Evolutionary conservation across 345 rosid species (phyloP), one percentile per base, ranked within the genome.

Genomic region (Syzygium aromaticum): DNA sequence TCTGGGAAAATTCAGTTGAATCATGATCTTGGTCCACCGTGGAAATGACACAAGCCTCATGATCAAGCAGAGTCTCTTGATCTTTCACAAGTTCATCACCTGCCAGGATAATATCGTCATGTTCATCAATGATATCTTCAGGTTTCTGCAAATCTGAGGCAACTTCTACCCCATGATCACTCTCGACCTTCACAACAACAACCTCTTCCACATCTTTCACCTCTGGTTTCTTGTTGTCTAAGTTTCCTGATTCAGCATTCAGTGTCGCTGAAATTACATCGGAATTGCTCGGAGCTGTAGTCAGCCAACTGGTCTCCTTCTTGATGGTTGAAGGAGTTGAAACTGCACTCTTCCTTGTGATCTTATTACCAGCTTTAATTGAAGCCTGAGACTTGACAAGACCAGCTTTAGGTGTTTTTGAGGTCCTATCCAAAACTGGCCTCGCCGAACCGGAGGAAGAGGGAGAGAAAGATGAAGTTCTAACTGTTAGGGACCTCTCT

Each of bases 391-490:
- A 51, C 51, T 92, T 92, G 33, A 40, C 54, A 51, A 38, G 33
- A 28, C 49, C 84, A 1, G 89, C 84, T 88, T 89, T 88, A 38
- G 91, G 59, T 17, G 91, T 85, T 46, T 89, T 92, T 86, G 84
- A 51, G 87, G 87, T 90, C 91, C 89, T 91, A 38, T 92, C 93
- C 49, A 84, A 33, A 33, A 52, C 84, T 19, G 91, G 86, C 85
- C 86, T 87, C 3, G 90, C 54, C 3, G 89, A 64, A 64, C 85
- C 49, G 15, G 46, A 43, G 9, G 61, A 43, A 87, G 51, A 89
- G 38, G 91, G 38, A n/a, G 91, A 87, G 46, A 90, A 89, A 54
- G 95, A 91, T 0, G 93, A 77, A 86, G 95, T 87, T 15, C 91
- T 91, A 67, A 77, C 30, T 22, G 91, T 28, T 23, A 54, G 86